These are phyloP conservation scores for Madurella fahalii DNA, from an alignment of 2,329 filamentous ascomycete genomes.

Conservation along the genomic window DNA sequence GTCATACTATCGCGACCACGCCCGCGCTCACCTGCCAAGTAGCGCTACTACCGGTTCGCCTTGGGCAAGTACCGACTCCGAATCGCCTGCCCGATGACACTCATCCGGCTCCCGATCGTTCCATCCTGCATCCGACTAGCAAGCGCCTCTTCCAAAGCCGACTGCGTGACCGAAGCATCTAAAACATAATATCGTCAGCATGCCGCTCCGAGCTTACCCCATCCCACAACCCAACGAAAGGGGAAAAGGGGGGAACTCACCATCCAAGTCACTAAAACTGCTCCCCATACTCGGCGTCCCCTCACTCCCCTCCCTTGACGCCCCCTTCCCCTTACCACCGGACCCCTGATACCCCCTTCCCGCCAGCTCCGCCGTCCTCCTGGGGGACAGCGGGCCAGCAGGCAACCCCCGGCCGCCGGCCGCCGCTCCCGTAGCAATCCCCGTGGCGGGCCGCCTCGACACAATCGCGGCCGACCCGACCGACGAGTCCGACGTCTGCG, in stretches of 20 bases:
- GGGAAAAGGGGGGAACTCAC: constrained; percentile 36
- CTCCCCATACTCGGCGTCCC: constrained; percentile 78
- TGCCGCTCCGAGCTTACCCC: background rate
- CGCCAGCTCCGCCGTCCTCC: constrained; percentile 55
- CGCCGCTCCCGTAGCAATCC: constrained; percentile 1
- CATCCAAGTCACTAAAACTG: constrained; percentile 81
- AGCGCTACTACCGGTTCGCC: constrained; percentile 15
- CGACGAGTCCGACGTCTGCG: constrained; percentile 62
- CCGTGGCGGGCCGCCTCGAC: constrained; percentile 29
- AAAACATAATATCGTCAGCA: constrained; percentile 10
- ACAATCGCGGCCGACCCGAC: constrained; percentile 47
- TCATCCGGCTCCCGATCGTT: constrained; percentile 59
- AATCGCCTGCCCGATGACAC: constrained; percentile 62
- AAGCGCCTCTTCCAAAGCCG: constrained; percentile 72
- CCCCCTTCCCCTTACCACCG: constrained; percentile 44
- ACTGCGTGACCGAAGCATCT: constrained; percentile 79
- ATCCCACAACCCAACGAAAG: background rate
- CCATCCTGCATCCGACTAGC: constrained; percentile 67
- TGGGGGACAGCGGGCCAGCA: constrained; percentile 51
- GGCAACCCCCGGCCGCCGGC: constrained; percentile 3
- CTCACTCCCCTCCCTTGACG: constrained; percentile 62
- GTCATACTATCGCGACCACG: background rate
- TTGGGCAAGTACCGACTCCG: constrained; percentile 55
- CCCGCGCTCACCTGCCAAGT: background rate
- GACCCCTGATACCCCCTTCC: constrained; percentile 44